Evolutionary conservation across 345 rosid genomes (phyloP).

Genomic region (Hibiscus tridactylites): DNA sequence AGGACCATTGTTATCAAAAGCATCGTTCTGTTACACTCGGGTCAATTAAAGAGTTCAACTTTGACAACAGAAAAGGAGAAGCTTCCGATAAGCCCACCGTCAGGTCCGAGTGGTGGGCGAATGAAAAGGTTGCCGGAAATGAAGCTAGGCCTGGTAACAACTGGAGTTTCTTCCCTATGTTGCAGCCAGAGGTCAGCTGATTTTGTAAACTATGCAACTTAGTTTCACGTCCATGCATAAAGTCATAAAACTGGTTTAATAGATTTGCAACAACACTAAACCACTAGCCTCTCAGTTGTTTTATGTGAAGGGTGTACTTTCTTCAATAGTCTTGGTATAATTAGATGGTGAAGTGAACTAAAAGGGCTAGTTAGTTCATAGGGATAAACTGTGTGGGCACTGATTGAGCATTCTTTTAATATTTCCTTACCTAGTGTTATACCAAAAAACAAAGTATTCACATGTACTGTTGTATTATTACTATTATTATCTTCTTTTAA

Average conservation of each 20-base stretch:
- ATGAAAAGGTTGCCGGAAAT: constrained; percentile 64
- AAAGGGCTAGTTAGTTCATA: constrained; percentile 17
- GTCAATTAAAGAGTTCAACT: constrained; percentile 81
- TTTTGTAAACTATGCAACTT: constrained; percentile 5
- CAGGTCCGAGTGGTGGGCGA: constrained; percentile 84
- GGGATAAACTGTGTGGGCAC: constrained; percentile 21
- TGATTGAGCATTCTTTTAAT: constrained; percentile 34
- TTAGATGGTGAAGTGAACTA: constrained; percentile 3
- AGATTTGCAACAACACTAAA: constrained; percentile 4
- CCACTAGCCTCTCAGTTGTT: constrained; percentile 15
- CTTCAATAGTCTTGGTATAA: constrained; percentile 4
- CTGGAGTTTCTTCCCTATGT: constrained; percentile 84
- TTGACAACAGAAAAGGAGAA: constrained; percentile 56
- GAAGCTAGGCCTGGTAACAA: constrained; percentile 43
- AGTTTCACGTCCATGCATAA: background rate
- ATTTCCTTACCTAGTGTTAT: constrained; percentile 15
- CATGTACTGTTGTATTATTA: constrained; percentile 17
- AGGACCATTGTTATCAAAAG: constrained; percentile 38
- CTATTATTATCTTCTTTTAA: constrained; percentile 3
- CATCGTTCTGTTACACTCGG: constrained; percentile 59
- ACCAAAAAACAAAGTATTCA: constrained; percentile 7
- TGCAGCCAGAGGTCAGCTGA: constrained; percentile 71
- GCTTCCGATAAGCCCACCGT: constrained; percentile 33
- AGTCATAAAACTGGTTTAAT: background rate
- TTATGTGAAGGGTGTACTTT: constrained; percentile 15